Evolutionary conservation across 176 grass and related monocot genomes (phyloP).

Genomic region (Themeda triandra): DNA sequence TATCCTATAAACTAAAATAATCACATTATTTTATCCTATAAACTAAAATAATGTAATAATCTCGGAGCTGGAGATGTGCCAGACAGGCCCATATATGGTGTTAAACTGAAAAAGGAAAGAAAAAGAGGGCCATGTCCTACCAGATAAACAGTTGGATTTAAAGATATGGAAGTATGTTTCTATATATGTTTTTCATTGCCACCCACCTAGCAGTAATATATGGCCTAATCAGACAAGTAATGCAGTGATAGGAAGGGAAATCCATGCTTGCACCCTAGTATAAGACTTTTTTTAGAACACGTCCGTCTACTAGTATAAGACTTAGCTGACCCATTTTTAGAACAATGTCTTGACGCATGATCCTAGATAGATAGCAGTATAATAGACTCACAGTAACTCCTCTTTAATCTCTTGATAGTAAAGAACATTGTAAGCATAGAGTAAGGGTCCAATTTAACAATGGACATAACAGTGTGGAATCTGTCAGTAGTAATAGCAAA

Average conservation of each 20-base stretch:
- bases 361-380: neutral
- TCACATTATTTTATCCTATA: neutral
- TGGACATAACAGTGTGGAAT: neutral
- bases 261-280: neutral
- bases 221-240: neutral
- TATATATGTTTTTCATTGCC: neutral
- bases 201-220: neutral
- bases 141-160: constrained; percentile 2
- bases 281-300: neutral
- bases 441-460: constrained; percentile 1
- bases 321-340: neutral
- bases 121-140: neutral
- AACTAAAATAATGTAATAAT: neutral
- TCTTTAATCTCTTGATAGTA: neutral
- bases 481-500: neutral
- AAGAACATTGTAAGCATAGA: neutral
- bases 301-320: neutral
- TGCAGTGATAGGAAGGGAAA: neutral
- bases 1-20: neutral
- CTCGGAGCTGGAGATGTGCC: neutral
- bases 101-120: neutral
- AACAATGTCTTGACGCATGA: neutral
- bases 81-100: neutral
- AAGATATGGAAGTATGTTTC: neutral
- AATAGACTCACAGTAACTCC: neutral